Evolutionary conservation across 2,329 filamentous ascomycete species (phyloP), one percentile per base, ranked within the genome.

Genomic region (Penicillium corylophilum): DNA sequence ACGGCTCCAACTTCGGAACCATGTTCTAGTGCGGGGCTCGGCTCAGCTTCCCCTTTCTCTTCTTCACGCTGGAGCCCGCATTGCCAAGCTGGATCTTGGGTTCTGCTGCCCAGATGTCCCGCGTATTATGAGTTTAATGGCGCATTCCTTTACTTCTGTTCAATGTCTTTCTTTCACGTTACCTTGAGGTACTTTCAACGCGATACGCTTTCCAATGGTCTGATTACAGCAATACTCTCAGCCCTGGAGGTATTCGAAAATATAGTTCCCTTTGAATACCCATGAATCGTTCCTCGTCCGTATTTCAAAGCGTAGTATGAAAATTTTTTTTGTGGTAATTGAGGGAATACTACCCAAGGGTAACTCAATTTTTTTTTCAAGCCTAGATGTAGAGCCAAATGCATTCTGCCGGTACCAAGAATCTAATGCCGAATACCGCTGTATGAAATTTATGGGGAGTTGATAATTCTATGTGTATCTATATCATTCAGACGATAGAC

Each of bases 1-100:
- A 95, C 59, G 84, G 85, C 28, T 83, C 87, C 35, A 38, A 38
- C 50, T 96, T 96, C 74, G 92, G 90, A 46, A 97, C 93, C 39
- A 96, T 96, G 60, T 85, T 86, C 64, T 86, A 69, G 6, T 6
- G 23, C 20, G 62, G 13, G 15, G 38, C 28, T 42, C 9, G 10
- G 23, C 51, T 36, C 13, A 23, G 16, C 38, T 44, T 44, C 51
- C 40, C 18, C 45, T 38, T 54, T 48, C 45, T 58, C 51, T 58
- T 60, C 44, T 55, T 59, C 48, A 31, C 26, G 44, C 42, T 53
- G 51, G 36, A 26, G 43, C 38, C 29, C 41, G 50, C 53, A 40
- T 45, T 40, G 39, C 61, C 64, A 60, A 72, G 70, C 70, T 66
- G 69, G 70, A 61, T 69, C 67, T 69, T 64, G 66, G 29, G 18